These are phyloP conservation scores for Dactylonectria macrodidyma DNA, from an alignment of 2,329 filamentous ascomycete genomes.

Conservation along the genomic window DNA sequence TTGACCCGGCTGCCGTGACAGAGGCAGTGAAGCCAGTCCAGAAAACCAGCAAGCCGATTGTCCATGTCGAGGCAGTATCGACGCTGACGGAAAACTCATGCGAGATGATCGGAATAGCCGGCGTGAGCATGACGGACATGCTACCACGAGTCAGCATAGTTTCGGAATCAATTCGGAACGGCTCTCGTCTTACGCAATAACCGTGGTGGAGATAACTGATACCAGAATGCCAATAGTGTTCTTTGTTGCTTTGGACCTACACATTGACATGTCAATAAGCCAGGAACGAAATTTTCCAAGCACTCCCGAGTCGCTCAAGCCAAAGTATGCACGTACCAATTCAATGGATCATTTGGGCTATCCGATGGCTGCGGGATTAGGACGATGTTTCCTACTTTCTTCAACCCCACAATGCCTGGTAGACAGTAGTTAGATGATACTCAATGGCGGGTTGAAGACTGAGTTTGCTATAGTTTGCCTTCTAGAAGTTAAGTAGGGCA, in stretches of 20 bases:
- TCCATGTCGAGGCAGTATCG: constrained; percentile 16
- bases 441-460: background rate
- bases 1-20: constrained; percentile 12
- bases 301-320: background rate
- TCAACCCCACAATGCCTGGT: constrained; percentile 3
- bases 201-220: constrained; percentile 12
- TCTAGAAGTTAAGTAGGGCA: too few species aligned
- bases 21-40: constrained; percentile 19
- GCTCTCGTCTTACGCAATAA: constrained; percentile 4
- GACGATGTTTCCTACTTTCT: constrained; percentile 15
- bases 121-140: constrained; percentile 14
- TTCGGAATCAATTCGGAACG: background rate
- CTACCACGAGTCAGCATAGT: constrained; percentile 3
- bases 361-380: constrained; percentile 9
- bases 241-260: constrained; percentile 11
- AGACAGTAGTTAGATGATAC: background rate
- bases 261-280: constrained; percentile 1
- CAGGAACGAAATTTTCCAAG: background rate
- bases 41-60: constrained; percentile 14
- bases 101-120: constrained; percentile 10
- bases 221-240: constrained; percentile 10
- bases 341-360: constrained; percentile 18
- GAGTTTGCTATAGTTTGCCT: too few species aligned
- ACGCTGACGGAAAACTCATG: constrained; percentile 12
- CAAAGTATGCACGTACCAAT: background rate